These are phyloP conservation scores for Aphanocladium album DNA, from an alignment of 2,329 filamentous ascomycete species.

Conservation along the genomic window DNA sequence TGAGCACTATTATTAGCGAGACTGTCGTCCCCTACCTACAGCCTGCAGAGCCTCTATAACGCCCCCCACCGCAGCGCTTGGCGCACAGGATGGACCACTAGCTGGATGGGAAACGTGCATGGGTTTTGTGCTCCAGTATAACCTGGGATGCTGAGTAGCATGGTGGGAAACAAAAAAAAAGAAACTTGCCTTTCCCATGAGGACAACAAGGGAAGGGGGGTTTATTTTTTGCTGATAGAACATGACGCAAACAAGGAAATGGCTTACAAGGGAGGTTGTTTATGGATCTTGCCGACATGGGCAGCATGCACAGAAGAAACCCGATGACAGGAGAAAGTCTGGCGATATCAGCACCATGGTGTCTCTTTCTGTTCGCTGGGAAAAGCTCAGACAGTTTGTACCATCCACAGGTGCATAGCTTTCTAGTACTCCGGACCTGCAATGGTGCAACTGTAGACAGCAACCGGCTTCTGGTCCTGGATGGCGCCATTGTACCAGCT, in stretches of 20 bases:
- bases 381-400: too few relatives aligned
- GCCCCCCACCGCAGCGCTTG: conserved; percentile 2
- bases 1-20: not conserved
- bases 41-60: conserved; percentile 2
- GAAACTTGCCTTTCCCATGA: conserved; percentile 11
- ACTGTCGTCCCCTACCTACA: too few relatives aligned
- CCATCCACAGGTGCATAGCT: too few relatives aligned
- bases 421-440: too few relatives aligned
- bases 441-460: too few relatives aligned
- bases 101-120: not conserved
- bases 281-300: not conserved
- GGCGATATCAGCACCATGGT: too few relatives aligned
- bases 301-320: not conserved
- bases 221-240: too few relatives aligned
- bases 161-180: not conserved
- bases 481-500: not conserved
- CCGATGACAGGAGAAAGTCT: not conserved
- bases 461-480: too few relatives aligned
- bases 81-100: not conserved
- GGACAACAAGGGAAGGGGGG: too few relatives aligned
- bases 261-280: not conserved
- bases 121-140: not conserved
- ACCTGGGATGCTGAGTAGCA: too few relatives aligned
- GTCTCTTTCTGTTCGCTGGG: too few relatives aligned
- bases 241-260: too few relatives aligned